Base-by-base conservation (phyloP, 2,329 filamentous ascomycete species). In the Hymenoscyphus albidus region DNA sequence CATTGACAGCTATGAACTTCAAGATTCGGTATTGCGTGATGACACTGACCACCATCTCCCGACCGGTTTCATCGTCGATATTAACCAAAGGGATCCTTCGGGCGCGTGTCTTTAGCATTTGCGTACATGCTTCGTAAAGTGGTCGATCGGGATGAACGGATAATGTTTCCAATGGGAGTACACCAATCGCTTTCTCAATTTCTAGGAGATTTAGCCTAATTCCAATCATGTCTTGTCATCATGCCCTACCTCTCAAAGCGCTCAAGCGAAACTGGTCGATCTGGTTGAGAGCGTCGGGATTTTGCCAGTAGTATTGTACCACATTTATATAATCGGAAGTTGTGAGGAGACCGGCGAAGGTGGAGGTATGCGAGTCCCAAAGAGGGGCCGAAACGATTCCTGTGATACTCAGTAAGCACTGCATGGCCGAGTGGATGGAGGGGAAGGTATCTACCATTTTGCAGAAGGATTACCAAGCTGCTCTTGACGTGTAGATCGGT, bases 301-400 rank as follows among this genome's bases (percentile, higher is more conserved):
- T 96, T 78, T 98, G 93, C 83, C 93, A 97, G 81, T 99, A 98
- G 79, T 99, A 99, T 77, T 98, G 94, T 51, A 99, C 96, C 64
- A 99, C 90, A 75, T 99, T 99, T 80, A 99, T 96, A 77, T 95
- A 99, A 79, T 99, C 95, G 67, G 93, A 96, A 68, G 93, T 95
- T 35, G 95, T 99, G 70, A 99, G 83, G 59, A 99, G 85, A 48
- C 95, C 95, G 51, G 94, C 95, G 78, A 98, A 99, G 42, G 90
- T 92, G 32, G 93, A 96, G 3, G 89, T 91, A 70, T 91, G 89
- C 32, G 94, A 97, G 78, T 99, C 93, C 95, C 95, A 99, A 69
- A 99, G 82, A 60, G 95, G 95, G 61, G 95, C 95, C 38, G 95
- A 99, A 63, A 99, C 95, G 76, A 99, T 99, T 74, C 92, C 94